These are phyloP conservation scores for Aspergillus sp. DNA, from an alignment of 2,329 filamentous ascomycete genomes.

Conservation along the genomic window DNA sequence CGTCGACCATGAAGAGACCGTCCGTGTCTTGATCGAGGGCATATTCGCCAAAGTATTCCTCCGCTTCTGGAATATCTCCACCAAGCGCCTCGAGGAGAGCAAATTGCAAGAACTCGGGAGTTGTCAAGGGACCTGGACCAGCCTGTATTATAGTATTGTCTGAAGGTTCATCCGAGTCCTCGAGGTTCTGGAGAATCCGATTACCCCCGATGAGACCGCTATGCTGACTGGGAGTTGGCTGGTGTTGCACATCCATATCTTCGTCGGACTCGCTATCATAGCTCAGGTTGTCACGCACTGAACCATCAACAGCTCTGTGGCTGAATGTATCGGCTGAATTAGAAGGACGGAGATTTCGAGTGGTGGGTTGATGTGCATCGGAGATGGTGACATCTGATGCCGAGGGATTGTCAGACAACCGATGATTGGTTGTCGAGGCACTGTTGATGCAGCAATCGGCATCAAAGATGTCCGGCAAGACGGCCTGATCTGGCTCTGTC, in stretches of 20 bases:
- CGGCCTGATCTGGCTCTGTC: constrained; percentile 17
- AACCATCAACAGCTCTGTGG: constrained; percentile 19
- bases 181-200: not conserved
- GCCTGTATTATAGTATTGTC: constrained; percentile 3
- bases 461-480: constrained; percentile 29
- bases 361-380: not conserved
- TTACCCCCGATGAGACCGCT: not conserved
- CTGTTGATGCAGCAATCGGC: constrained; percentile 20
- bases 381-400: not conserved
- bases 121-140: constrained; percentile 14
- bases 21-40: constrained; percentile 13
- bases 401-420: not conserved
- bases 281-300: constrained; percentile 13
- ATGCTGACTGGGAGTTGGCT: constrained; percentile 4
- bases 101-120: constrained; percentile 21
- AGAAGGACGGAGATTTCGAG: constrained; percentile 5
- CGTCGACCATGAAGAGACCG: constrained; percentile 14
- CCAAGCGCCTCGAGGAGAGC: constrained; percentile 23
- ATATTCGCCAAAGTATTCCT: constrained; percentile 17
- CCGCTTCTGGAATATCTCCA: constrained; percentile 15
- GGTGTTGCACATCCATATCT: constrained; percentile 9
- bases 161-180: constrained; percentile 4
- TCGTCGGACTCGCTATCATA: constrained; percentile 10
- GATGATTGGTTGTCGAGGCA: not conserved
- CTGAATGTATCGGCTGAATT: constrained; percentile 16